These are phyloP conservation scores for Bromus sterilis DNA, from an alignment of 176 grass and related monocot genomes.

Conservation along the genomic window DNA sequence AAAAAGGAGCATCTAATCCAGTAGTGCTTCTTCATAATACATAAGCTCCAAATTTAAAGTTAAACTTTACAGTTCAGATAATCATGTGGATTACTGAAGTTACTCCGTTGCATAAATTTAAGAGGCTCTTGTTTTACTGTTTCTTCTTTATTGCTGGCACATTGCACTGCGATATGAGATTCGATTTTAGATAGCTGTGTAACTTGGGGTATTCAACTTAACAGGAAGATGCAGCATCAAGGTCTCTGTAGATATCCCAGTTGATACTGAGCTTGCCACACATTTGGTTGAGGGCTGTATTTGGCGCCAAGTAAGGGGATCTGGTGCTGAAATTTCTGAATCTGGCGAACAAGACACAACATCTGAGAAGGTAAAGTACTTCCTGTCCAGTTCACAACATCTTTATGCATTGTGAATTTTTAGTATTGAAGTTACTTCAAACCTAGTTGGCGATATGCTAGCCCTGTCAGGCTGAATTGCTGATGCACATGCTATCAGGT, in stretches of 20 bases:
- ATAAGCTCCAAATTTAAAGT: not conserved
- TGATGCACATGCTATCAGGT: slow-evolving; percentile 31
- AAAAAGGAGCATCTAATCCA: not conserved
- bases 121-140: not conserved
- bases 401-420: not conserved
- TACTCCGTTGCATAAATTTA: not conserved
- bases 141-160: not conserved
- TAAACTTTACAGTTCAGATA: not conserved
- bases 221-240: slow-evolving; percentile 78
- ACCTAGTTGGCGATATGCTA: not conserved
- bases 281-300: slow-evolving; percentile 61
- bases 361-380: slow-evolving; percentile 45
- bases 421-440: not conserved
- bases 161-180: not conserved
- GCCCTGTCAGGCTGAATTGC: not conserved
- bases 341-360: slow-evolving; percentile 17
- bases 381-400: not conserved
- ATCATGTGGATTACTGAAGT: not conserved
- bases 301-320: slow-evolving; percentile 77
- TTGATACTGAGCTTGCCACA: slow-evolving; percentile 55
- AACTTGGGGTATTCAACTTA: slow-evolving; percentile 2
- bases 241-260: slow-evolving; percentile 58
- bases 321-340: slow-evolving; percentile 55
- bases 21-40: not conserved
- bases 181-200: not conserved